Conservation (phyloP, 1,284 basidiomycete species). For the Fereydounia khargensis region DNA sequence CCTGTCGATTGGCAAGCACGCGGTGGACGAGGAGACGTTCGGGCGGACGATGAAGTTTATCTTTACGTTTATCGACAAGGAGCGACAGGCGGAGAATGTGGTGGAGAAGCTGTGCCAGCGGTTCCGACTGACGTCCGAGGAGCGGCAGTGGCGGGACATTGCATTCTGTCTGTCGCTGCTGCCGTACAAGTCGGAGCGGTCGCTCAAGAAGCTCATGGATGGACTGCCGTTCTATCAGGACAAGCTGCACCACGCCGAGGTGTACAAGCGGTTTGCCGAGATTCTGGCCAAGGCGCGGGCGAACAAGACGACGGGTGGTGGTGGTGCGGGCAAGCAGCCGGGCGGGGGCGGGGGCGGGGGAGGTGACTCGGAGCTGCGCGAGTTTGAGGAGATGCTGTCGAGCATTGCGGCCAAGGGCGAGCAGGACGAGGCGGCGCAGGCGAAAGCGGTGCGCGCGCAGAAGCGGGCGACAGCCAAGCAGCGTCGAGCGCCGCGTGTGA, state of each 20-base stretch:
- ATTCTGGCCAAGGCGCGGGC: slow-evolving; percentile 69
- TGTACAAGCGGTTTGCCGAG: slow-evolving; percentile 81
- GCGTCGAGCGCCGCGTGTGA: too few species aligned
- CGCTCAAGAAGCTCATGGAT: slow-evolving; percentile 93
- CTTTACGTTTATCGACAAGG: slow-evolving; percentile 94
- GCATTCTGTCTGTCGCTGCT: slow-evolving; percentile 90
- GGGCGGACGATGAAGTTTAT: slow-evolving; percentile 92
- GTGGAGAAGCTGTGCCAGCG: slow-evolving; percentile 57
- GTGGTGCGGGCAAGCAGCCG: slow-evolving; percentile 13
- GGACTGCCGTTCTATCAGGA: slow-evolving; percentile 68
- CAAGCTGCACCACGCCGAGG: slow-evolving; percentile 83
- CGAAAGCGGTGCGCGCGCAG: slow-evolving; percentile 25
- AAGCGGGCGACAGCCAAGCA: too few species aligned
- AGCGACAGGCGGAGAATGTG: slow-evolving; percentile 56
- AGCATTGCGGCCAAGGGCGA: slow-evolving; percentile 79
- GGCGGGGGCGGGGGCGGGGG: slow-evolving; percentile 6
- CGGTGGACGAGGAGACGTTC: slow-evolving; percentile 88
- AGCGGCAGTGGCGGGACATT: slow-evolving; percentile 95
- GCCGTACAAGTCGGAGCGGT: slow-evolving; percentile 94
- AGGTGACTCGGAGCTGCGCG: slow-evolving; percentile 33
- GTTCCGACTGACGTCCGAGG: slow-evolving; percentile 82
- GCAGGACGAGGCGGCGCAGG: slow-evolving; percentile 71
- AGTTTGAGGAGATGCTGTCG: slow-evolving; percentile 69
- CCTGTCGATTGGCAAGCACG: slow-evolving; percentile 85
- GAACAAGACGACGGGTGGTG: slow-evolving; percentile 6